Conservation (phyloP, 2,329 filamentous ascomycete species). For the Venturiaceae sp. region DNA sequence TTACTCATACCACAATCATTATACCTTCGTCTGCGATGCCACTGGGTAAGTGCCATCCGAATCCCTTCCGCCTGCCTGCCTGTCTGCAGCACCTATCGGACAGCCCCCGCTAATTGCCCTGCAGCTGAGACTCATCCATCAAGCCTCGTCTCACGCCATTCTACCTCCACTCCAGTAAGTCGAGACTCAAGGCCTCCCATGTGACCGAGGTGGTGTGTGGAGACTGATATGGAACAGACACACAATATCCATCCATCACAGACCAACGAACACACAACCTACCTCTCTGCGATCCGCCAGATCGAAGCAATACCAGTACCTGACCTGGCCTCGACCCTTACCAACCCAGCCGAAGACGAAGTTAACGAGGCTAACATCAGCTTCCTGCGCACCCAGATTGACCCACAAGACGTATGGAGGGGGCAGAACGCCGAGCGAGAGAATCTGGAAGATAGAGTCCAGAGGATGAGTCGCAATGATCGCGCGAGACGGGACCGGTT, state of each 20-base stretch:
- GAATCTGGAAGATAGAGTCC: not conserved
- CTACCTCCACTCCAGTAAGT: not conserved
- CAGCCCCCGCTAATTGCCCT: not conserved
- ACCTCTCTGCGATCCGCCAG: constrained; percentile 8
- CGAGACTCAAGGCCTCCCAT: not conserved
- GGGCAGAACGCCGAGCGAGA: constrained; percentile 16
- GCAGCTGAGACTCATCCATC: not conserved
- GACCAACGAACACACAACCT: not conserved
- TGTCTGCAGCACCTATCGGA: too few species aligned
- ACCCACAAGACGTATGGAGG: constrained; percentile 24
- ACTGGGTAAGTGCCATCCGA: not conserved
- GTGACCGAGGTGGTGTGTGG: not conserved
- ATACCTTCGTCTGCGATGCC: too few species aligned
- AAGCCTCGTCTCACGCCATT: not conserved
- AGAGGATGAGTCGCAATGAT: constrained; percentile 20
- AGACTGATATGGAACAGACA: not conserved
- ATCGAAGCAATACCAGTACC: constrained; percentile 8
- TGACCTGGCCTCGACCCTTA: constrained; percentile 9
- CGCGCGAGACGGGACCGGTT: constrained; percentile 29
- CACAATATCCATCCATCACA: not conserved
- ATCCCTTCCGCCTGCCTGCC: too few species aligned
- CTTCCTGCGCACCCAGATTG: constrained; percentile 36
- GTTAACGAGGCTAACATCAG: constrained; percentile 39
- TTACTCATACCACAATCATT: too few species aligned
- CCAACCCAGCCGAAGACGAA: constrained; percentile 25